phyloP scores from a whole-genome alignment of 345 rosid genomes.

The Leavenworthia alabamica region DNA sequence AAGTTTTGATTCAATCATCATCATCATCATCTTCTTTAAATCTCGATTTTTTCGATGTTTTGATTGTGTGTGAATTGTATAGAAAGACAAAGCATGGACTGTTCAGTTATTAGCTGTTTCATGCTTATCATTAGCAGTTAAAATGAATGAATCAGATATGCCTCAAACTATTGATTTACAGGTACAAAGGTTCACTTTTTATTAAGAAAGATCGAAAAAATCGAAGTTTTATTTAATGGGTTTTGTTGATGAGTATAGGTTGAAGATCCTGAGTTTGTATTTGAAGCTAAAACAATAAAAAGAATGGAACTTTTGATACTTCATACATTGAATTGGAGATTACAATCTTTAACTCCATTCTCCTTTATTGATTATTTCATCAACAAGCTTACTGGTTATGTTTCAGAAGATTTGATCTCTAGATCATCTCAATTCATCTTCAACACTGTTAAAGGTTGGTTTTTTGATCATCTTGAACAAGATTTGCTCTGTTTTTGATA shows the following conservation, averaged over 20 bases:
- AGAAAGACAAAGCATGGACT: slow-evolving; percentile 61
- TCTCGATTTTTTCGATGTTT: background rate
- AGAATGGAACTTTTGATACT: slow-evolving; percentile 73
- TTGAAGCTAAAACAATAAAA: slow-evolving; percentile 50
- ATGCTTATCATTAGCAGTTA: slow-evolving; percentile 70
- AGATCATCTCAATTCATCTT: slow-evolving; percentile 45
- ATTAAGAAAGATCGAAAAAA: background rate
- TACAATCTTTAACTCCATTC: slow-evolving; percentile 47
- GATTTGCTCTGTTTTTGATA: slow-evolving; percentile 24
- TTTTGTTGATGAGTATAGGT: slow-evolving; percentile 38
- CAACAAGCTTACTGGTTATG: slow-evolving; percentile 30
- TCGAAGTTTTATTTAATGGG: background rate
- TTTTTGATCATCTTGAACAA: background rate
- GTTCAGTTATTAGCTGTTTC: slow-evolving; percentile 60
- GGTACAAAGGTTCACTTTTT: too few species aligned
- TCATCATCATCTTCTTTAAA: background rate
- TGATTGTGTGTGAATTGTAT: slow-evolving; percentile 8
- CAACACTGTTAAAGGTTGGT: slow-evolving; percentile 51
- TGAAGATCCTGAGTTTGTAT: slow-evolving; percentile 44
- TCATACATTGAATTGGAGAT: slow-evolving; percentile 59
- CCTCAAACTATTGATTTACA: slow-evolving; percentile 59
- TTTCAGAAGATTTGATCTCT: slow-evolving; percentile 34
- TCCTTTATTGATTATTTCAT: slow-evolving; percentile 53
- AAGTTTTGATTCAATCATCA: slow-evolving; percentile 36
- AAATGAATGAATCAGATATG: slow-evolving; percentile 62